Percentiles rank a stretch among this genome's conserved stretches.
Evolutionary conservation across 2,329 filamentous ascomycete species (phyloP).

Genomic region (Pseudogymnoascus sp.): DNA sequence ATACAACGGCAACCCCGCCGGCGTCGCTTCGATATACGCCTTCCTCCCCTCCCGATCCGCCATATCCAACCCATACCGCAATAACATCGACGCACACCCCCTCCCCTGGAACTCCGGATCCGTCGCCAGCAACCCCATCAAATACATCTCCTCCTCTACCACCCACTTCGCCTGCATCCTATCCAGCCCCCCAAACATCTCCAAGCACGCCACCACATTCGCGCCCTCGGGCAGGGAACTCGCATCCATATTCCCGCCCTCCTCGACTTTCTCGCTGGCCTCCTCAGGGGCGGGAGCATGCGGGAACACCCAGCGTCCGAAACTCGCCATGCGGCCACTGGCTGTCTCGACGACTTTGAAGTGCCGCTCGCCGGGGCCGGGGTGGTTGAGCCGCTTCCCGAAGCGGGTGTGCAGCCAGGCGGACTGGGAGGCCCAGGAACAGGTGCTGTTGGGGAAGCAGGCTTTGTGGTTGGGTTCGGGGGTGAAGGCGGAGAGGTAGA

Average conservation of each 20-base stretch:
- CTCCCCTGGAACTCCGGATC: constrained; percentile 29
- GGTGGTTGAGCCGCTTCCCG: constrained; percentile 23
- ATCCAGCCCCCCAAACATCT: constrained; percentile 26
- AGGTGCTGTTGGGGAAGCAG: constrained; percentile 6
- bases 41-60: constrained; percentile 29
- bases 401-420: constrained; percentile 27
- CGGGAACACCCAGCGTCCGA: constrained; percentile 30
- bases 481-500: constrained; percentile 24
- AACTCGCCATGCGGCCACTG: constrained; percentile 26
- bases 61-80: constrained; percentile 29
- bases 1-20: constrained; percentile 30
- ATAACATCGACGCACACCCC: constrained; percentile 29
- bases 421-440: constrained; percentile 16
- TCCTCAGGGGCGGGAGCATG: constrained; percentile 17
- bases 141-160: constrained; percentile 27
- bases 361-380: constrained; percentile 19
- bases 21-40: constrained; percentile 33
- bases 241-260: constrained; percentile 13
- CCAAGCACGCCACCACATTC: constrained; percentile 22
- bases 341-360: constrained; percentile 28
- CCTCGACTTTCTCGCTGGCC: neutral
- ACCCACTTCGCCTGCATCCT: constrained; percentile 24
- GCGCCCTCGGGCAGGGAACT: constrained; percentile 25
- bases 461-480: constrained; percentile 10
- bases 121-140: constrained; percentile 31